Evolutionary conservation across 495 filamentous ascomycete species (phyloP).

Genomic region (Penicillium crystallinum): DNA sequence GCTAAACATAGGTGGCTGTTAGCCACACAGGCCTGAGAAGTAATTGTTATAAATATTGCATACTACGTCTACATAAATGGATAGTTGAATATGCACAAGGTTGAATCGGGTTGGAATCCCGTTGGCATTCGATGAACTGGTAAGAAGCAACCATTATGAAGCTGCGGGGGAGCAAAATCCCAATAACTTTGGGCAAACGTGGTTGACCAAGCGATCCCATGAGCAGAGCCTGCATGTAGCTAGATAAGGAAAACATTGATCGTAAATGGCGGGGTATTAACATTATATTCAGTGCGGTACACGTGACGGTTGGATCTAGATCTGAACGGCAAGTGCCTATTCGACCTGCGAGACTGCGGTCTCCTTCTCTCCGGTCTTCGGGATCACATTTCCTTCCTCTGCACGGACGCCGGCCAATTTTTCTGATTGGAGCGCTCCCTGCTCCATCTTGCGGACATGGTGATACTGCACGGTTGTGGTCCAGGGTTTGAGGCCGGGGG

Average conservation of each 20-base stretch:
- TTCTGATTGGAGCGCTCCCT: conserved; percentile 23
- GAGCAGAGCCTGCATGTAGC: not conserved
- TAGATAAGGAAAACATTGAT: not conserved
- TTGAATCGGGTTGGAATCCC: too few relatives aligned
- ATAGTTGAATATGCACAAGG: too few relatives aligned
- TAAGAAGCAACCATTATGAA: too few relatives aligned
- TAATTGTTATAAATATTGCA: too few relatives aligned
- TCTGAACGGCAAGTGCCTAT: not conserved
- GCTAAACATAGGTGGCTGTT: too few relatives aligned
- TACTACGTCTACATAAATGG: too few relatives aligned
- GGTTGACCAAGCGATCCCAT: too few relatives aligned
- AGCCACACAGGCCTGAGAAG: too few relatives aligned
- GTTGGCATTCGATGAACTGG: too few relatives aligned
- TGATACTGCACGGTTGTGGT: conserved; percentile 50
- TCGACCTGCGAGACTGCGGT: not conserved
- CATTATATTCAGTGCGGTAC: not conserved
- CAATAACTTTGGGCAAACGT: too few relatives aligned
- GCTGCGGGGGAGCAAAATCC: too few relatives aligned
- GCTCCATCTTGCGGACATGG: conserved; percentile 27
- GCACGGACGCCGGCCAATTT: conserved; percentile 19
- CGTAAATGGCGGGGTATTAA: not conserved
- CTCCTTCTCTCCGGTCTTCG: conserved; percentile 5
- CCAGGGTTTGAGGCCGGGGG: conserved; percentile 59
- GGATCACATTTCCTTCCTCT: conserved; percentile 5
- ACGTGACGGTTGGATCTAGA: too few relatives aligned